Evolutionary conservation across 495 filamentous ascomycete species (phyloP).

Genomic region (Penicillium bialowiezense): DNA sequence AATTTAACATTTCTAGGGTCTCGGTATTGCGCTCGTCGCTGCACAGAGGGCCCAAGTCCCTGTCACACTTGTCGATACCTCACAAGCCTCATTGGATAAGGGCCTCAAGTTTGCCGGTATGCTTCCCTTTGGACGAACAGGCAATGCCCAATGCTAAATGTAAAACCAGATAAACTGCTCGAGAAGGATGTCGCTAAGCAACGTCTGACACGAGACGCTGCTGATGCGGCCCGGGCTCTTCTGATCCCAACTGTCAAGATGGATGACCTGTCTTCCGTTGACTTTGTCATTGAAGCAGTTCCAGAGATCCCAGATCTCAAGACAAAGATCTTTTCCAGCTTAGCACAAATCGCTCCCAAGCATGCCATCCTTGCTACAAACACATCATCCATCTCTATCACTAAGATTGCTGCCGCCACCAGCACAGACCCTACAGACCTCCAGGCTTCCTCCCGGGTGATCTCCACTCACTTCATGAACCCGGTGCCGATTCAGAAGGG

Average conservation of each 20-base stretch:
- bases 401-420: constrained; percentile 86
- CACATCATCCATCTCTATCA: constrained; percentile 96
- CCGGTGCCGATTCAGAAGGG: constrained; percentile 96
- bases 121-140: not conserved
- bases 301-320: constrained; percentile 91
- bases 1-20: constrained; percentile 57
- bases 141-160: not conserved
- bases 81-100: constrained; percentile 84
- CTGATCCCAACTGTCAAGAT: constrained; percentile 70
- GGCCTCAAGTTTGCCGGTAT: constrained; percentile 85
- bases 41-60: constrained; percentile 80
- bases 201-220: constrained; percentile 73
- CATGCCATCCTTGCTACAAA: constrained; percentile 95
- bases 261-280: constrained; percentile 76
- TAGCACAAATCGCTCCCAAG: constrained; percentile 79
- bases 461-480: constrained; percentile 99
- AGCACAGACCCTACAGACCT: constrained; percentile 72
- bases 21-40: constrained; percentile 95
- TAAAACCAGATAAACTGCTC: constrained; percentile 72
- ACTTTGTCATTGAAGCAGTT: constrained; percentile 97
- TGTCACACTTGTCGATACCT: constrained; percentile 83
- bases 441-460: constrained; percentile 79
- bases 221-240: constrained; percentile 64
- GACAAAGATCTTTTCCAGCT: constrained; percentile 76
- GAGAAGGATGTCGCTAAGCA: constrained; percentile 88